Evolutionary conservation across 257 asterid genomes (phyloP).

Genomic region (Nemophila menziesii): DNA sequence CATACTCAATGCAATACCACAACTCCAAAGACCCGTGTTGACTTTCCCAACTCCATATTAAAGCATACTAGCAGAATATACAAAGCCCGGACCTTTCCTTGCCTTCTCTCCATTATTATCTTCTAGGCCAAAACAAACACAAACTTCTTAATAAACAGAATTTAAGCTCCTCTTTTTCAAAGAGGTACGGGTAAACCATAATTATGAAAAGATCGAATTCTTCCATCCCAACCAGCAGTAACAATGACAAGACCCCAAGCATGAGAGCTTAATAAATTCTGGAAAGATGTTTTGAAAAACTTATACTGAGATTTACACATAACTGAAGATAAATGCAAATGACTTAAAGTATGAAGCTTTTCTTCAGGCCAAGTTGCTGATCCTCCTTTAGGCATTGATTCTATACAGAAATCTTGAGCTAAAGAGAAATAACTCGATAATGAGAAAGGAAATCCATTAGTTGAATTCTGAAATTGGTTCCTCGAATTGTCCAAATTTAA

Average conservation of each 20-base stretch:
- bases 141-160: constrained; percentile 1
- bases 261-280: constrained; percentile 48
- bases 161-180: constrained; percentile 18
- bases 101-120: too few species aligned
- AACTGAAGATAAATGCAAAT: constrained; percentile 18
- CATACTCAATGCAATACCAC: too few species aligned
- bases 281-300: constrained; percentile 56
- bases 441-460: constrained; percentile 34
- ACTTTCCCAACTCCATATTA: too few species aligned
- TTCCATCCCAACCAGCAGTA: constrained; percentile 83
- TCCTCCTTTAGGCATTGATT: constrained; percentile 50
- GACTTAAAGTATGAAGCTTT: constrained; percentile 53
- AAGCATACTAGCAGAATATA: too few species aligned
- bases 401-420: constrained; percentile 45
- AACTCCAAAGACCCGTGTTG: too few species aligned
- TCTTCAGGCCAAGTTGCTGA: constrained; percentile 99
- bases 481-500: constrained; percentile 16
- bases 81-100: too few species aligned
- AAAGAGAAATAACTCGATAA: constrained; percentile 38
- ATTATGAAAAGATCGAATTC: constrained; percentile 75
- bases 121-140: background rate
- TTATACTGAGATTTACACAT: constrained; percentile 61
- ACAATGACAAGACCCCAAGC: constrained; percentile 86
- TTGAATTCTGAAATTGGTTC: constrained; percentile 18
- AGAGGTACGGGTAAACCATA: constrained; percentile 71